Evolutionary conservation across 352 stramenopile genomes (phyloP), one percentile per base, ranked within the genome.

Genomic region (Phytopythium sindhum): DNA sequence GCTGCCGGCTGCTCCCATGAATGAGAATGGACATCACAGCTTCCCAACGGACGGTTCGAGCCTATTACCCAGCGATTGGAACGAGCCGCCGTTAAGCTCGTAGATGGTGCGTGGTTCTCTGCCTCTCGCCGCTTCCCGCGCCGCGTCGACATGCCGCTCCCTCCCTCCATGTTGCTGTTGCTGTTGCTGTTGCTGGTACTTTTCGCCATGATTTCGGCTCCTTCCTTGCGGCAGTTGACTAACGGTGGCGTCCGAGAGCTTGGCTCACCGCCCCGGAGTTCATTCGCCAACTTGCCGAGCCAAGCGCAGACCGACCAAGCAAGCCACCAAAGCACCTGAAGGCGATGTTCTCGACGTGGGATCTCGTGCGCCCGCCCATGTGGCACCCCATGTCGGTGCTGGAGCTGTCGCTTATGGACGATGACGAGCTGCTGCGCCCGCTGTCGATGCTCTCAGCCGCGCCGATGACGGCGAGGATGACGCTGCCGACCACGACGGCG

Each of bases 361-460:
- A 95, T 73, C 62, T 89, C 39, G 86, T 92, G 47, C 86, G 81
- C 37, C 82, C 84, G 61, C 84, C 79, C 55, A 35, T 81, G 62
- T 95, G 86, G 86, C 84, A 93, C 62, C 84, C 86, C 52, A 84
- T 91, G 76, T 83, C 84, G 50, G 84, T 81, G 70, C 39, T 95
- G 37, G 86, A 95, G 74, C 71, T 92, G 68, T 93, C 86, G 23
- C 81, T 93, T 70, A 90, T 91, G 81, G 83, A 95, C 68, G 56
- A 83, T 15, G 75, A 80, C 50, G 65, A 58, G 26, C 67, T 91
- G 59, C 69, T 77, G 28, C 69, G 72, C 53, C 69, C 81, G 45
- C 68, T 90, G 66, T 69, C 68, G 39, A 65, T 80, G 59, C 41
- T 54, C 28, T 67, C 68, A 35, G 52, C 58, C 7, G 70, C 37